Conservation (phyloP, 2,329 filamentous ascomycete genomes). For the Xylaria sp. region DNA sequence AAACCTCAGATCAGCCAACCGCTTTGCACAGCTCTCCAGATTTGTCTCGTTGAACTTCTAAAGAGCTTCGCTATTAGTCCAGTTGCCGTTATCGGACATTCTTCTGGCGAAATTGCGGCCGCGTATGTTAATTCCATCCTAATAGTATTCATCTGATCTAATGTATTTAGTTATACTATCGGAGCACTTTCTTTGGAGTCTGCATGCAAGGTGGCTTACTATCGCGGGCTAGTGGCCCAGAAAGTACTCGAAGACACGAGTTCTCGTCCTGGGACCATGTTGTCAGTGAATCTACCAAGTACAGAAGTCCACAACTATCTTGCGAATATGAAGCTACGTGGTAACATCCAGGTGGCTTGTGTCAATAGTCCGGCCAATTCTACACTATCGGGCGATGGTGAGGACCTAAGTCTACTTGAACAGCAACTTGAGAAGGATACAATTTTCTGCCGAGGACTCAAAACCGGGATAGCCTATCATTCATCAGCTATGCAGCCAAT, state of each 20-base stretch:
- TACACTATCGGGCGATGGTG: neutral
- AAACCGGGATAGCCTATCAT: conserved; percentile 1
- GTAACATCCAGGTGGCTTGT: conserved; percentile 3
- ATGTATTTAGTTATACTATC: too few relatives aligned
- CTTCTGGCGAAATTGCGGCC: conserved; percentile 24
- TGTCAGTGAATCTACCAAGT: neutral
- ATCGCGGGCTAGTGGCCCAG: neutral
- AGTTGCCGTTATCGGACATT: conserved; percentile 14
- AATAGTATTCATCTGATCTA: too few relatives aligned
- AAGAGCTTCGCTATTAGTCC: conserved; percentile 7
- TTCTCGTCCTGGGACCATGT: conserved; percentile 8
- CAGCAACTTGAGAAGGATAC: neutral
- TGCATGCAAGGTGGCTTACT: conserved; percentile 16
- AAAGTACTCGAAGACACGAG: neutral
- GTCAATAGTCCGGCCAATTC: conserved; percentile 2
- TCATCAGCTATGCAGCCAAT: neutral
- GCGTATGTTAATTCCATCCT: too few relatives aligned
- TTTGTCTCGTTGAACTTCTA: conserved; percentile 3
- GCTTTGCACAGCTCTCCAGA: conserved; percentile 15
- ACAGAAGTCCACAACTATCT: neutral
- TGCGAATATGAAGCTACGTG: neutral
- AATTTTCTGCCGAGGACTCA: neutral
- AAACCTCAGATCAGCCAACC: conserved; percentile 8
- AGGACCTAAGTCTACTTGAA: neutral
- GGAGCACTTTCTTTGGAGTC: conserved; percentile 3